Conservation (phyloP, 192 early-diverging fungal species). For the Coemansia sp. region DNA sequence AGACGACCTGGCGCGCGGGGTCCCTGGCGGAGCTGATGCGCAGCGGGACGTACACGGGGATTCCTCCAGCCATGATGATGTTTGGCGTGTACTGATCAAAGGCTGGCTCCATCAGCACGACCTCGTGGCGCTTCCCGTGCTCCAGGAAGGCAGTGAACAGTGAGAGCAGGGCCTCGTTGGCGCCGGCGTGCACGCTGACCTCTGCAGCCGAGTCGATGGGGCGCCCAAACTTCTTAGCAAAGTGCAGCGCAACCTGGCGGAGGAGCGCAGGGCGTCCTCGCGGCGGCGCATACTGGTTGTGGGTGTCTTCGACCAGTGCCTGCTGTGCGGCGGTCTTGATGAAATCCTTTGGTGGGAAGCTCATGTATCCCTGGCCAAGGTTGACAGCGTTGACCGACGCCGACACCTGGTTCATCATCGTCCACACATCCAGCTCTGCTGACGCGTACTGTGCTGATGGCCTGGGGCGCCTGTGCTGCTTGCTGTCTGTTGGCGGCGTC, state of each 20-base stretch:
- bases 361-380: conserved; percentile 87
- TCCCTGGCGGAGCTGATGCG: conserved; percentile 56
- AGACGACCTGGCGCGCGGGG: conserved; percentile 54
- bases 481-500: not conserved
- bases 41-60: conserved; percentile 84
- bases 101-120: conserved; percentile 93
- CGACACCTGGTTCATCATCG: conserved; percentile 84
- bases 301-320: conserved; percentile 61
- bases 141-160: conserved; percentile 83
- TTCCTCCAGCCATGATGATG: conserved; percentile 84
- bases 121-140: conserved; percentile 71
- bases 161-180: conserved; percentile 79
- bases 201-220: conserved; percentile 74
- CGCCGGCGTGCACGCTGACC: conserved; percentile 87
- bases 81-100: conserved; percentile 93
- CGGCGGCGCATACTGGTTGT: conserved; percentile 88
- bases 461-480: conserved; percentile 6
- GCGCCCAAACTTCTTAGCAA: conserved; percentile 67
- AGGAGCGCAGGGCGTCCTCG: conserved; percentile 64
- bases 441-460: conserved; percentile 40
- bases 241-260: conserved; percentile 76
- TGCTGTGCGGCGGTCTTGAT: conserved; percentile 73
- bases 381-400: conserved; percentile 85
- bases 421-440: conserved; percentile 65
- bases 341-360: conserved; percentile 87